Conservation (phyloP, 31 red algal species). For the Porphyra umbilicalis region DNA sequence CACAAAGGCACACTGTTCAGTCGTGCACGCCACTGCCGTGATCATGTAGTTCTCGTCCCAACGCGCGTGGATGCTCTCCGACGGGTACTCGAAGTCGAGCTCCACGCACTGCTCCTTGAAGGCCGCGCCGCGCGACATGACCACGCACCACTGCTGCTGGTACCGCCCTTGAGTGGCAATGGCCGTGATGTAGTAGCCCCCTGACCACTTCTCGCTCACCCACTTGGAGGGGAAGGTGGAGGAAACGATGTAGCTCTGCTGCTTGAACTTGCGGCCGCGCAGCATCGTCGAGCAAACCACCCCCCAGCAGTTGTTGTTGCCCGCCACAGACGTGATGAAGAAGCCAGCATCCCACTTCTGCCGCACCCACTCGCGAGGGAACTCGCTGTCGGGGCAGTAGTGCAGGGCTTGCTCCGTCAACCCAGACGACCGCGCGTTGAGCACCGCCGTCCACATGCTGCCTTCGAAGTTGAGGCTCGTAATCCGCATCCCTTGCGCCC, state of each 20-base stretch:
- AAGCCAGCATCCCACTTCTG: slow-evolving; percentile 91
- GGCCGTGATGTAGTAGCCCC: slow-evolving; percentile 92
- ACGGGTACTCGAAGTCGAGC: slow-evolving; percentile 96
- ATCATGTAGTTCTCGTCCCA: slow-evolving; percentile 99
- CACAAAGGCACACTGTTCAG: slow-evolving; percentile 91
- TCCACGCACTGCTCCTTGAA: slow-evolving; percentile 97
- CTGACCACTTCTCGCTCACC: slow-evolving; percentile 95
- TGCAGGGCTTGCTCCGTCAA: slow-evolving; percentile 88
- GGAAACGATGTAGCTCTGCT: slow-evolving; percentile 98
- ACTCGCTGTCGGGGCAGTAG: slow-evolving; percentile 87
- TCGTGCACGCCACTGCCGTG: slow-evolving; percentile 83
- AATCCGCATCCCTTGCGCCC: slow-evolving; percentile 88
- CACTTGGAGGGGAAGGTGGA: slow-evolving; percentile 97
- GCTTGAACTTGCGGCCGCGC: slow-evolving; percentile 78
- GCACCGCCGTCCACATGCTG: slow-evolving; percentile 96
- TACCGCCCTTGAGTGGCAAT: slow-evolving; percentile 86
- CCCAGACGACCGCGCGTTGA: slow-evolving; percentile 73
- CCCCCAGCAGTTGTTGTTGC: slow-evolving; percentile 90
- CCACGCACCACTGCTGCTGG: slow-evolving; percentile 97
- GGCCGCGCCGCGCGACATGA: slow-evolving; percentile 89
- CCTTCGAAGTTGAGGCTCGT: slow-evolving; percentile 86
- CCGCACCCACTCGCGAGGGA: slow-evolving; percentile 93
- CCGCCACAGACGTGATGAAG: slow-evolving; percentile 89
- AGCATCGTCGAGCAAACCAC: slow-evolving; percentile 93
- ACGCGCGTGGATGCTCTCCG: slow-evolving; percentile 82